phyloP scores from a whole-genome alignment of 179 eudicot genomes.

The Carnegiea gigantea region DNA sequence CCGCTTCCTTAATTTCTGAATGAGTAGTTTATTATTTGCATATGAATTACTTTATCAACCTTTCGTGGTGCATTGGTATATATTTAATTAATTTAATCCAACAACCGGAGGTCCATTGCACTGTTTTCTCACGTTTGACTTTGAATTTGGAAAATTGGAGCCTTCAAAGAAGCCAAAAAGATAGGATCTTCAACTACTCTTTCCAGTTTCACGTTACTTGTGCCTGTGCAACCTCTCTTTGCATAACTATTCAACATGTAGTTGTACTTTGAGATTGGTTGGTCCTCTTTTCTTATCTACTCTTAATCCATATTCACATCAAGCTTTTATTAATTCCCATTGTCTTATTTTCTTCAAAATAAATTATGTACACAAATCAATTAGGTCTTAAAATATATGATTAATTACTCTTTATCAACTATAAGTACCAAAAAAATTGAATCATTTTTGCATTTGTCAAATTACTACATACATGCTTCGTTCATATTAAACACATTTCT shows the following conservation, averaged over 20 bases:
- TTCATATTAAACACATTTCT: too few species aligned
- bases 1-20: background rate
- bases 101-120: background rate
- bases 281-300: background rate
- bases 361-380: too few species aligned
- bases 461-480: too few species aligned
- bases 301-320: slow-evolving; percentile 6
- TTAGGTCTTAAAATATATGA: too few species aligned
- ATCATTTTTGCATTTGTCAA: too few species aligned
- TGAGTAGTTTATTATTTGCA: background rate
- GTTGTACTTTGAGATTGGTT: slow-evolving; percentile 11
- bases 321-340: background rate
- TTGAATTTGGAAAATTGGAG: slow-evolving; percentile 25
- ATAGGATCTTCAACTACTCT: slow-evolving; percentile 36
- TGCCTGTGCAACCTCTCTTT: background rate
- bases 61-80: background rate
- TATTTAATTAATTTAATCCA: background rate
- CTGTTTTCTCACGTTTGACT: slow-evolving; percentile 28
- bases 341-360: background rate
- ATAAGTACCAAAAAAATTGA: too few species aligned
- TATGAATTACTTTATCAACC: background rate
- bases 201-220: slow-evolving; percentile 9
- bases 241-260: slow-evolving; percentile 17
- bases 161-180: slow-evolving; percentile 27
- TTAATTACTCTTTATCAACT: too few species aligned